phyloP scores from a whole-genome alignment of 345 rosid species.

The Anastatica hierochuntica region DNA sequence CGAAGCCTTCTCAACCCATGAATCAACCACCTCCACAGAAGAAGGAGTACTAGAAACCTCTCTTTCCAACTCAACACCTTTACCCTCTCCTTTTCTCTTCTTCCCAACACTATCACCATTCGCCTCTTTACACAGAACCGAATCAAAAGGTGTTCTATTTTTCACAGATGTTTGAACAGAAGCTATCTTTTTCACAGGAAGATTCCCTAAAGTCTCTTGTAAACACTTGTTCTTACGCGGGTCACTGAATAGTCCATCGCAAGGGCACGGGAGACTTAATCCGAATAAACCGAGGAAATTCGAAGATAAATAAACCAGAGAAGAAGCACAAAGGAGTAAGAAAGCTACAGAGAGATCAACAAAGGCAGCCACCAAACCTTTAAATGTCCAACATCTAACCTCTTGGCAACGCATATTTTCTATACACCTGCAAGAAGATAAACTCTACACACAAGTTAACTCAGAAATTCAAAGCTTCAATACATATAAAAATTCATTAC shows the following conservation, averaged over 20 bases:
- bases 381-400: constrained; percentile 44
- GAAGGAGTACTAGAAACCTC: constrained; percentile 22
- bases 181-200: constrained; percentile 33
- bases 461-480: too few relatives aligned
- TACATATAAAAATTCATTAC: too few relatives aligned
- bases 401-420: constrained; percentile 34
- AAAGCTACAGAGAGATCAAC: constrained; percentile 46
- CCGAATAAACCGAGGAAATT: constrained; percentile 48
- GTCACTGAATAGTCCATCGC: constrained; percentile 45
- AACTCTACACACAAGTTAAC: not conserved
- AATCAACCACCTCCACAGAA: not conserved
- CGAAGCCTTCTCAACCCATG: constrained; percentile 12
- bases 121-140: constrained; percentile 13
- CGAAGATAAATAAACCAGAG: constrained; percentile 36
- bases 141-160: constrained; percentile 42
- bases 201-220: constrained; percentile 30
- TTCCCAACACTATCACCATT: constrained; percentile 4
- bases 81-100: constrained; percentile 4
- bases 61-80: constrained; percentile 1
- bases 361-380: constrained; percentile 47
- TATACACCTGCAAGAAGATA: not conserved
- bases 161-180: constrained; percentile 33
- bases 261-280: constrained; percentile 44
- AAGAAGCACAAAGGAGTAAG: constrained; percentile 40
- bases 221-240: constrained; percentile 33